Evolutionary conservation across 192 early-diverging fungal species (phyloP).

Genomic region (Phycomyces nitens): DNA sequence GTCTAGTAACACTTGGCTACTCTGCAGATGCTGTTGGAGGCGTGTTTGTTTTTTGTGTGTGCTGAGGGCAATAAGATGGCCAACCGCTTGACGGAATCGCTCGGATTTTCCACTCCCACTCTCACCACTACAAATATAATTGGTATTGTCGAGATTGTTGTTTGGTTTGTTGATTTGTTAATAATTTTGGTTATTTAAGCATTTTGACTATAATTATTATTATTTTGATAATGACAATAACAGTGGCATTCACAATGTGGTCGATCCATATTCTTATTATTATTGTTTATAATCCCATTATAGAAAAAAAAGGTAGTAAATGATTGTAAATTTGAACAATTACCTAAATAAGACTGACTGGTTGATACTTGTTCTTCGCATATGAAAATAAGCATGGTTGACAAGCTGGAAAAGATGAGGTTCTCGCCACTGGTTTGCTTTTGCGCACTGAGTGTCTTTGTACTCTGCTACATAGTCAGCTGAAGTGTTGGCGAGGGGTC

Average conservation of each 20-base stretch:
- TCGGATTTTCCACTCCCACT: slow-evolving; percentile 87
- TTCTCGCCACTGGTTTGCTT: slow-evolving; percentile 46
- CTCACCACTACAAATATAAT: slow-evolving; percentile 65
- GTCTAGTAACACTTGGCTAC: slow-evolving; percentile 72
- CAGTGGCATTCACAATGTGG: too few relatives aligned
- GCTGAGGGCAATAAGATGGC: slow-evolving; percentile 64
- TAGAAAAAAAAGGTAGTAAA: too few relatives aligned
- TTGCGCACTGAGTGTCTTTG: slow-evolving; percentile 47
- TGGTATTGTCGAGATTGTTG: not conserved
- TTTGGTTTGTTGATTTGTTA: not conserved
- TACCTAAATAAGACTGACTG: slow-evolving; percentile 37
- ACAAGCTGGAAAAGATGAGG: slow-evolving; percentile 79
- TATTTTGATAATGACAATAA: too few relatives aligned
- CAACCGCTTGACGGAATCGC: slow-evolving; percentile 60
- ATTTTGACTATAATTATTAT: too few relatives aligned
- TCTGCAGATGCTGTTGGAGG: slow-evolving; percentile 61
- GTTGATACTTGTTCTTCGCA: slow-evolving; percentile 70
- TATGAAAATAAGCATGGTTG: slow-evolving; percentile 75
- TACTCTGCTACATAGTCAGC: slow-evolving; percentile 67
- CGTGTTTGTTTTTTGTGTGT: slow-evolving; percentile 65
- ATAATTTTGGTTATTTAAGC: too few relatives aligned
- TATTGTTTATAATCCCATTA: too few relatives aligned
- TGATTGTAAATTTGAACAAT: slow-evolving; percentile 8
- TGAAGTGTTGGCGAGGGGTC: slow-evolving; percentile 27
- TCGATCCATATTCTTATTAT: too few relatives aligned